phyloP scores from a whole-genome alignment of 2,329 filamentous ascomycete genomes.

The Pseudodiploospora longispora region DNA sequence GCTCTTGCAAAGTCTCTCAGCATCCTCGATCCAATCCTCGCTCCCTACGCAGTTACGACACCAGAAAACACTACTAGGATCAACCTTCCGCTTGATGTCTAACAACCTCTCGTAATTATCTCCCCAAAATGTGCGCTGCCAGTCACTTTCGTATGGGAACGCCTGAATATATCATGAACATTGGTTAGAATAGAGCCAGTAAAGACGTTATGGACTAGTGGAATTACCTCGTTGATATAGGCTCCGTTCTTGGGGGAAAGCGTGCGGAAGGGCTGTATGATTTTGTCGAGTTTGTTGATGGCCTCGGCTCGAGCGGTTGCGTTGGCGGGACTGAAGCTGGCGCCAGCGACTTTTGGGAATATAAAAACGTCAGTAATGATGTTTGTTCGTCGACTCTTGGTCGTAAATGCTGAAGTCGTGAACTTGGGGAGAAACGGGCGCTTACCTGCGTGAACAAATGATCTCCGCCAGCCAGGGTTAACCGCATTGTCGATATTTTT shows the following conservation, averaged over 20 bases:
- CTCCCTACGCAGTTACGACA: background rate
- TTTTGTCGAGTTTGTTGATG: slow-evolving; percentile 29
- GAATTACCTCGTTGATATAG: no score
- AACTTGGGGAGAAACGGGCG: no score
- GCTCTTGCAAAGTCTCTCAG: background rate
- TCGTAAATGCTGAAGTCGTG: no score
- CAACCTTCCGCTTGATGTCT: background rate
- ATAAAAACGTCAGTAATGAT: no score
- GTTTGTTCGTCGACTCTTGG: no score
- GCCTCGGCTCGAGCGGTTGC: background rate
- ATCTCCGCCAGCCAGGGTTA: background rate
- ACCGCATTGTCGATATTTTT: background rate
- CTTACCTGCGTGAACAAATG: background rate
- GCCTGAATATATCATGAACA: background rate
- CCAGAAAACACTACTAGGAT: background rate
- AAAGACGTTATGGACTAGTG: no score
- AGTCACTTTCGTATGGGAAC: background rate
- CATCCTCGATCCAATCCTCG: background rate
- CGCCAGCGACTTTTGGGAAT: background rate
- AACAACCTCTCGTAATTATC: background rate
- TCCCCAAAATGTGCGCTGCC: background rate
- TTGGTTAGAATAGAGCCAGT: no score
- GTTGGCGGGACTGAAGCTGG: background rate
- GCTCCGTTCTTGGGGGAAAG: no score
- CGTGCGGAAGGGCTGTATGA: slow-evolving; percentile 28